Evolutionary conservation across 805 yeast genomes (phyloP), one percentile per base, ranked within the genome.

Genomic region (Barnettozyma pratensis): DNA sequence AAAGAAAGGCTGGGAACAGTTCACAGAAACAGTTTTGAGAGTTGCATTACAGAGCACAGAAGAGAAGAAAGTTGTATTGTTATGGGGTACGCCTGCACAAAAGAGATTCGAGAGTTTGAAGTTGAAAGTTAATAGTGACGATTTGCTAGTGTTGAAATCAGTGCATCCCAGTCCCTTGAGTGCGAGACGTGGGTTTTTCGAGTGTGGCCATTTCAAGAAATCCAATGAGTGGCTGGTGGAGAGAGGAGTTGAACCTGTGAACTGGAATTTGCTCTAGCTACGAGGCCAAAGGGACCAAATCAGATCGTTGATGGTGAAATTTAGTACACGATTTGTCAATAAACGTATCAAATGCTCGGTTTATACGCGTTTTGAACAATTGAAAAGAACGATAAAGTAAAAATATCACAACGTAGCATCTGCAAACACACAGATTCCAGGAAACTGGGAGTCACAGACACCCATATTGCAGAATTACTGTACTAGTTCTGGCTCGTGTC

Each of bases 81-180:
- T 61, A 19, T 72, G 76, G 76, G 76, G 77, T 0, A 59, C 68
- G 3, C 74, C 75, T 2, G 77, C 77, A 2, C 75, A 70, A 44
- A 70, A 63, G 34, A 62, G 73, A 44, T 62, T 67, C 2, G 46
- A 57, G 42, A 54, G 56, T 54, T 52, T 67, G 54, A 57, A 62
- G 37, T 29, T 65, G 44, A 59, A 67, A 39, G 47, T 57, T 46
- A 47, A 65, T 4, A 64, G 70, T 37, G 74, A 52, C 4, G 30
- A 49, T 6, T 11, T 81, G 48, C 58, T 76, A 39, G 78, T 87
- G 0, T 67, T 94, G 29, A 77, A 76, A 52, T 74, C 89, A 0
- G 97, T 90, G 0, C 99, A 94, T 66, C 99, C 99, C 1, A 86
- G 96, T 29, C 99, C 99, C 1, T 69, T 94, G 44, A 86, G 96